These are phyloP conservation scores for Plasmodium vinckei DNA, from an alignment of 169 alveolate species.

Conservation along the genomic window DNA sequence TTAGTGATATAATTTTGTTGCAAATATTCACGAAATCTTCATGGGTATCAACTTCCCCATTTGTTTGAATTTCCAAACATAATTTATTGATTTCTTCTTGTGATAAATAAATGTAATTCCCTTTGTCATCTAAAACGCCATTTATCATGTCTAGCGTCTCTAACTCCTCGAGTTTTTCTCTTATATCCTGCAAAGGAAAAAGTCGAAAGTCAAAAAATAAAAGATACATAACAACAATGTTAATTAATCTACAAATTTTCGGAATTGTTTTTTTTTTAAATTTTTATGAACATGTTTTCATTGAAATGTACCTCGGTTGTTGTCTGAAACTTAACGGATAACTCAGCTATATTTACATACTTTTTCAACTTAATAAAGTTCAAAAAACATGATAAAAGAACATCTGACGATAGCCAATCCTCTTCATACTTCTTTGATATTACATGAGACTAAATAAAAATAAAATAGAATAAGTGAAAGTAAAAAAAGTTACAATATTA, in stretches of 20 bases:
- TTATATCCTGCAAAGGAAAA: constrained; percentile 18
- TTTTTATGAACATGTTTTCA: constrained; percentile 3
- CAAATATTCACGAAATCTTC: constrained; percentile 69
- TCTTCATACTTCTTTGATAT: constrained; percentile 44
- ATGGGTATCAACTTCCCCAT: constrained; percentile 51
- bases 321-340: constrained; percentile 59
- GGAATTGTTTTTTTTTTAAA: neutral
- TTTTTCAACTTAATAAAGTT: constrained; percentile 54
- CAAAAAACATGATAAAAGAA: constrained; percentile 47
- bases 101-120: constrained; percentile 68
- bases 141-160: constrained; percentile 73
- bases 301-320: constrained; percentile 42
- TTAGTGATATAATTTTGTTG: constrained; percentile 58
- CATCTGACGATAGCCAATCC: constrained; percentile 74
- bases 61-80: constrained; percentile 52
- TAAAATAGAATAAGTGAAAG: neutral
- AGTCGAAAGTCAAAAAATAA: neutral
- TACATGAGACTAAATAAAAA: constrained; percentile 29
- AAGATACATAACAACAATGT: neutral
- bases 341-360: constrained; percentile 55
- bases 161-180: constrained; percentile 49
- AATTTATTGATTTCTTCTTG: constrained; percentile 62
- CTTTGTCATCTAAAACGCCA: constrained; percentile 64
- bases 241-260: neutral
- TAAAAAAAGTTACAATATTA: neutral